phyloP scores from a whole-genome alignment of 2,329 filamentous ascomycete species.

The Fusarium mundagurra region DNA sequence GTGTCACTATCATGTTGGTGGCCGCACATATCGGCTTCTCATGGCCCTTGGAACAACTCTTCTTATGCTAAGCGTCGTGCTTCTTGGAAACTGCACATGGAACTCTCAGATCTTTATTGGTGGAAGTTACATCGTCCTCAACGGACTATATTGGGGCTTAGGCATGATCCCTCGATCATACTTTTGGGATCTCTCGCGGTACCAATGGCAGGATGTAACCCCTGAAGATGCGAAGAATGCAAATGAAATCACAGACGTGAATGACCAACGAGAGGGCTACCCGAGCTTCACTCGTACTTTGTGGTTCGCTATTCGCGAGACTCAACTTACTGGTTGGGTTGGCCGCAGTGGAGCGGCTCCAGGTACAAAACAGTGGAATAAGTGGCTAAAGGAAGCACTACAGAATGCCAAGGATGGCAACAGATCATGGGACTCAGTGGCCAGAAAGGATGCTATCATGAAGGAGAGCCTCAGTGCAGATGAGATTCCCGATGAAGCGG shows the following conservation, averaged over 20 bases:
- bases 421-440: constrained; percentile 58
- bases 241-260: constrained; percentile 42
- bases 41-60: constrained; percentile 68
- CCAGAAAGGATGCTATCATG: constrained; percentile 61
- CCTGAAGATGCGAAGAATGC: constrained; percentile 52
- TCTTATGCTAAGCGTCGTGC: constrained; percentile 69
- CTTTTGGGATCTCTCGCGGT: constrained; percentile 69
- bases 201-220: constrained; percentile 55
- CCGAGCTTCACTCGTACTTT: constrained; percentile 65
- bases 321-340: constrained; percentile 63
- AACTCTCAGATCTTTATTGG: constrained; percentile 68
- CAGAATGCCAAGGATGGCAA: constrained; percentile 47
- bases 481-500: constrained; percentile 39
- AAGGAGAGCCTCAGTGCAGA: constrained; percentile 40
- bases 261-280: constrained; percentile 51
- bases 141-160: constrained; percentile 67
- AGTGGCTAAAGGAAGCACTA: constrained; percentile 63
- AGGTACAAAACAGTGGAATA: constrained; percentile 60
- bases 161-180: constrained; percentile 58
- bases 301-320: constrained; percentile 68
- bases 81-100: constrained; percentile 71
- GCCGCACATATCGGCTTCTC: constrained; percentile 59
- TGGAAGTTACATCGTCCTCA: constrained; percentile 66
- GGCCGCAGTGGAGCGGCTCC: constrained; percentile 62
- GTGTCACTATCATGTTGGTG: constrained; percentile 64